Percentiles rank a stretch among this genome's conserved stretches.
phyloP scores from a whole-genome alignment of 352 stramenopile genomes.

The Phytophthora hybrid region DNA sequence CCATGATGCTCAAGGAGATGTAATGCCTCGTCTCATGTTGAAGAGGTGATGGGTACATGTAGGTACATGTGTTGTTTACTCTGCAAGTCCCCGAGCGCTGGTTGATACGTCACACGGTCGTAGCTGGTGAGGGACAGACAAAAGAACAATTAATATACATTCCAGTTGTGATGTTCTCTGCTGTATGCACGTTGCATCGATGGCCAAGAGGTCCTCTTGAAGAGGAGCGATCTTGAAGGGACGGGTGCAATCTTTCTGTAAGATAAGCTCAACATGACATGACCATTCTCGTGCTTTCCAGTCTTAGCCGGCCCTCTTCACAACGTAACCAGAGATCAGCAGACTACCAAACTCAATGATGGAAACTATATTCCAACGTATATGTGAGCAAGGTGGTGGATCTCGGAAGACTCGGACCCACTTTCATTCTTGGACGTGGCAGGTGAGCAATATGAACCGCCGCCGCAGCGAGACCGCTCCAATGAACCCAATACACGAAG shows the following conservation, averaged over 20 bases:
- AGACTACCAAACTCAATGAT: background rate
- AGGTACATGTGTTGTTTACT: background rate
- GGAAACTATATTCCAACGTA: slow-evolving; percentile 1
- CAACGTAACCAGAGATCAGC: background rate
- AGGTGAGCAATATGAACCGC: background rate
- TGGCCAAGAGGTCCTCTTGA: too few relatives aligned
- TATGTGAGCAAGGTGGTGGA: background rate
- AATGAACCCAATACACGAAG: background rate
- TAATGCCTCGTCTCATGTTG: slow-evolving; percentile 6
- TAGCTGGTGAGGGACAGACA: slow-evolving; percentile 9
- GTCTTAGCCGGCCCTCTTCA: background rate
- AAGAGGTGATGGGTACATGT: background rate
- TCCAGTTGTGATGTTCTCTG: background rate
- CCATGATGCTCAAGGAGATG: slow-evolving; percentile 47
- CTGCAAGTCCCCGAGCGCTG: background rate
- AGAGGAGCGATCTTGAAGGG: background rate
- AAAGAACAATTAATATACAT: slow-evolving; percentile 8
- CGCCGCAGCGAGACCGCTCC: background rate
- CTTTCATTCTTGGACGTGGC: background rate
- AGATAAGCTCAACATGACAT: background rate
- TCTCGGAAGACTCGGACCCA: background rate
- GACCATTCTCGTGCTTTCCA: background rate
- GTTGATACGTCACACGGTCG: background rate
- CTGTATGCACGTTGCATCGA: background rate
- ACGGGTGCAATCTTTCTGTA: background rate